These are phyloP conservation scores for Populus tremula DNA, from an alignment of 345 rosid species.

Conservation along the genomic window DNA sequence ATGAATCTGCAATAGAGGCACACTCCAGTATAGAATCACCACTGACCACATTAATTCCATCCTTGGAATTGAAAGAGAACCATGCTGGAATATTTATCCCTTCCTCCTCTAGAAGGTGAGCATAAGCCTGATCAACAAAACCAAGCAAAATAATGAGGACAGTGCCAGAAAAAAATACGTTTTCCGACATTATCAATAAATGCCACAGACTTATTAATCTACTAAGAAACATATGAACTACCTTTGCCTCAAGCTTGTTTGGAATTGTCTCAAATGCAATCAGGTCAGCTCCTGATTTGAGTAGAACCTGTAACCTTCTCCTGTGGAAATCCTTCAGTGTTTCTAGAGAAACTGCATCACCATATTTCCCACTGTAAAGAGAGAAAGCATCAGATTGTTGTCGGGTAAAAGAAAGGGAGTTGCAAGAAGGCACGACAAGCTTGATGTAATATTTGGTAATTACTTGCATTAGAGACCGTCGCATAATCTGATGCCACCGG, in stretches of 20 bases:
- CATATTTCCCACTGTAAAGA: conserved; percentile 64
- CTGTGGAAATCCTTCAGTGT: conserved; percentile 84
- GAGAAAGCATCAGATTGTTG: not conserved
- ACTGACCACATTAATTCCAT: conserved; percentile 62
- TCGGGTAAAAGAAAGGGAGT: not conserved
- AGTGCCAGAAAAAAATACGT: not conserved
- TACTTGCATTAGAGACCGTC: not conserved
- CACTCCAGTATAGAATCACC: conserved; percentile 76
- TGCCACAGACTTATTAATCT: not conserved
- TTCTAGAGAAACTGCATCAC: conserved; percentile 50
- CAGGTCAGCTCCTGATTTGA: conserved; percentile 64
- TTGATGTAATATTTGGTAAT: not conserved
- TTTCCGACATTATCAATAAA: not conserved
- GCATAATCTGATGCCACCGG: not conserved
- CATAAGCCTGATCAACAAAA: conserved; percentile 52
- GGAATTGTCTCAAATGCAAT: conserved; percentile 91
- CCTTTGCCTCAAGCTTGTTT: conserved; percentile 87
- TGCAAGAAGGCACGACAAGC: not conserved
- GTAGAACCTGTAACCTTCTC: conserved; percentile 71
- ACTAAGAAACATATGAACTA: conserved; percentile 1
- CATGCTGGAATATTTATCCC: conserved; percentile 65
- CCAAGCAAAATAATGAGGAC: not conserved
- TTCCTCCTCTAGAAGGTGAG: conserved; percentile 81
- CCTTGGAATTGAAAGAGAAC: conserved; percentile 75
- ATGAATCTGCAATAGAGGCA: conserved; percentile 66